A percentile compares a stretch with the other conserved stretches of the same genome.
phyloP scores from a whole-genome alignment of 2,329 filamentous ascomycete species.

The Bertia moriformis region DNA sequence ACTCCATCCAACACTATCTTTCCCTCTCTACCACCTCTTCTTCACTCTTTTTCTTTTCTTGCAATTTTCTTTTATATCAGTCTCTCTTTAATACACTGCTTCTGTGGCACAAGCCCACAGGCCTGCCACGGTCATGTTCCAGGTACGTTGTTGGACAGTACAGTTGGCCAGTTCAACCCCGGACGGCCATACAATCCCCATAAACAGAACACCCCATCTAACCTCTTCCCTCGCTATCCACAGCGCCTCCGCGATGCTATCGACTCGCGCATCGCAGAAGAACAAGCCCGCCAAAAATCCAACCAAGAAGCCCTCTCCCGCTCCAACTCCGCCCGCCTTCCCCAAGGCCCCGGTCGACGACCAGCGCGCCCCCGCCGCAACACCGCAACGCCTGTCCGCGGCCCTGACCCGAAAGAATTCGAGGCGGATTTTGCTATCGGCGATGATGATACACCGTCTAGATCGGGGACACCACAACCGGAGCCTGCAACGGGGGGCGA shows the following conservation, averaged over 20 bases:
- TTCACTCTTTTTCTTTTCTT: neutral
- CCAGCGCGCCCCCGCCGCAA: conserved; percentile 16
- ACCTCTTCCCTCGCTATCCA: neutral
- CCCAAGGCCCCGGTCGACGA: conserved; percentile 15
- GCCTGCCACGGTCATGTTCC: neutral
- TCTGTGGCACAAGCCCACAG: neutral
- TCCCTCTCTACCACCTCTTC: neutral
- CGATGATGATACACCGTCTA: conserved; percentile 58
- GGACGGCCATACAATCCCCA: no score
- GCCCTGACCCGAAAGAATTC: conserved; percentile 76
- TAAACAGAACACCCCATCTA: no score
- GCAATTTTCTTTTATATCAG: no score
- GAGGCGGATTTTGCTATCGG: conserved; percentile 77
- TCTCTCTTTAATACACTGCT: no score
- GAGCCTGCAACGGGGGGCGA: conserved; percentile 6
- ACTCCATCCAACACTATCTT: no score
- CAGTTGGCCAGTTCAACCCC: no score
- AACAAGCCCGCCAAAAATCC: conserved; percentile 65
- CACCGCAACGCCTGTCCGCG: conserved; percentile 24
- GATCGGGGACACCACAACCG: conserved; percentile 36
- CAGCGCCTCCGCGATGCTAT: conserved; percentile 41
- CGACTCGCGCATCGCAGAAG: conserved; percentile 77
- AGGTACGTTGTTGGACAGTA: no score
- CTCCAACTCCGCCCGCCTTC: conserved; percentile 26
- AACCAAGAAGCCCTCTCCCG: conserved; percentile 26